Conservation (phyloP, 208 protist species). For the Trypanosoma avium region DNA sequence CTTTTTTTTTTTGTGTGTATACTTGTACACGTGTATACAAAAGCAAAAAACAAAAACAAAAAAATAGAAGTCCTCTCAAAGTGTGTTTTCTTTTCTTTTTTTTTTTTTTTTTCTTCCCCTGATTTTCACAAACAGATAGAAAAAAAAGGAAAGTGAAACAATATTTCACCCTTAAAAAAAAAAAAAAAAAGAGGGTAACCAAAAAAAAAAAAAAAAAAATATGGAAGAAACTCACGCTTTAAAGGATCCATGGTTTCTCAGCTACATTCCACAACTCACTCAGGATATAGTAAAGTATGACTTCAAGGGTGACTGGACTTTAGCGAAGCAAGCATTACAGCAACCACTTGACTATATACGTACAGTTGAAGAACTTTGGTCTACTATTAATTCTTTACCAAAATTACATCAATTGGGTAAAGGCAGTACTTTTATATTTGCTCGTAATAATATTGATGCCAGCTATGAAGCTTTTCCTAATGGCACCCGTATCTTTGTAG, state of each 20-base stretch:
- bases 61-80: too few species aligned
- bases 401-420: conserved; percentile 77
- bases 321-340: conserved; percentile 63
- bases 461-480: conserved; percentile 88
- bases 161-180: too few species aligned
- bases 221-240: conserved; percentile 62
- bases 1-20: too few species aligned
- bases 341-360: conserved; percentile 83
- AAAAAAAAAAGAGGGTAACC: background rate
- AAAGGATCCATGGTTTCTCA: conserved; percentile 81
- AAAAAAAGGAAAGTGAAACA: too few species aligned
- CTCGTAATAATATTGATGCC: conserved; percentile 80
- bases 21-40: too few species aligned
- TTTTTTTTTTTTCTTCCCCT: too few species aligned
- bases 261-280: conserved; percentile 79
- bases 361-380: conserved; percentile 89
- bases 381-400: conserved; percentile 87
- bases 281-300: conserved; percentile 65
- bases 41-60: too few species aligned
- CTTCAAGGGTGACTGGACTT: conserved; percentile 86
- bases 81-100: too few species aligned
- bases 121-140: background rate
- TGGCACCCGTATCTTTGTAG: conserved; percentile 76
- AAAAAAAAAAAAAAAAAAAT: background rate
- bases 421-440: conserved; percentile 82